Conservation (phyloP, 768 basidiomycete genomes). For the Boletus vinaceobasis region DNA sequence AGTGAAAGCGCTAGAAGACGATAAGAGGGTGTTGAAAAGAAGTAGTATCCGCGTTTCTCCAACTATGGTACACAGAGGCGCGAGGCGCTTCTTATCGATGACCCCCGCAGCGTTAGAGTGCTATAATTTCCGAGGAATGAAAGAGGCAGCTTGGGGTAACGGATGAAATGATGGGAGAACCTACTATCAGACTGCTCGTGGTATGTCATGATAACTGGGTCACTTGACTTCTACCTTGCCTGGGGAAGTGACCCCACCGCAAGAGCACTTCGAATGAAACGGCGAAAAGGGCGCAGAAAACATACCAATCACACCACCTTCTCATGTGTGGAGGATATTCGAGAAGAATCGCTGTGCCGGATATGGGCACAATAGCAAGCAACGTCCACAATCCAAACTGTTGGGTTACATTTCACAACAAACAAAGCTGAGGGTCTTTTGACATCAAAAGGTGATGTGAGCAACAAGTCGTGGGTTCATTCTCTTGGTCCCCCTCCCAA, state of each 20-base stretch:
- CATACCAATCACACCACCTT: constrained; percentile 20
- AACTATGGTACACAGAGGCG: constrained; percentile 4
- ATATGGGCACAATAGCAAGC: constrained; percentile 22
- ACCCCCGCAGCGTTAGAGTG: constrained; percentile 7
- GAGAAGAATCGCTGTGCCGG: constrained; percentile 17
- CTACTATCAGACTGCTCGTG: constrained; percentile 4
- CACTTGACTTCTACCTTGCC: constrained; percentile 8
- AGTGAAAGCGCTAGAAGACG: constrained; percentile 12
- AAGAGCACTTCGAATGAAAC: constrained; percentile 22
- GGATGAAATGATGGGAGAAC: constrained; percentile 14
- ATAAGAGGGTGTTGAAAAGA: constrained; percentile 5
- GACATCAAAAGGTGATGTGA: constrained; percentile 23
- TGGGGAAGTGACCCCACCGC: constrained; percentile 10
- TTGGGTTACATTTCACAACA: constrained; percentile 30
- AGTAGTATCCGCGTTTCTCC: neutral
- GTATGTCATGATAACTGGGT: constrained; percentile 5
- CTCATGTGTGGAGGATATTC: constrained; percentile 17
- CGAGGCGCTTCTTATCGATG: constrained; percentile 12
- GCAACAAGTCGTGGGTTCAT: constrained; percentile 3
- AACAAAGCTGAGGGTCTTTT: constrained; percentile 24
- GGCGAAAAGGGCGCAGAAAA: constrained; percentile 19
- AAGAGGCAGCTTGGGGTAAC: constrained; percentile 5
- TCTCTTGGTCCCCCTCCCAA: constrained; percentile 1
- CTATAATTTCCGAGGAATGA: constrained; percentile 31
- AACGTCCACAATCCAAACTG: constrained; percentile 17